Conservation (phyloP, 768 basidiomycete genomes). For the Lyophyllum atratum region DNA sequence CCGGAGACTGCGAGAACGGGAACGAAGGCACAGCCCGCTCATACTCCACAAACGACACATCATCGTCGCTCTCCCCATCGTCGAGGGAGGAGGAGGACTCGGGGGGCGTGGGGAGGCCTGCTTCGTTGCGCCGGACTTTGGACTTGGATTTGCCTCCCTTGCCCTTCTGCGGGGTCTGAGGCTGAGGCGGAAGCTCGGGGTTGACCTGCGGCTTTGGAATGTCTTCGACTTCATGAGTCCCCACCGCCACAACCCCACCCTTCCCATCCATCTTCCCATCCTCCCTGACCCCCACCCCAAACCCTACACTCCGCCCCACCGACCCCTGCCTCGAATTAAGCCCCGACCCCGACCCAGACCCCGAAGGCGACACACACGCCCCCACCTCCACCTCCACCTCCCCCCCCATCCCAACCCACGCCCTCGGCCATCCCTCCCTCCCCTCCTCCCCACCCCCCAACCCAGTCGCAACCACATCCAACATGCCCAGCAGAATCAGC, state of each 20-base stretch:
- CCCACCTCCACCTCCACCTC: conserved; percentile 7
- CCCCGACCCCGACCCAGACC: not conserved
- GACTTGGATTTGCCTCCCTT: not conserved
- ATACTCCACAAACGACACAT: not conserved
- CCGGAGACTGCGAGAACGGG: no score
- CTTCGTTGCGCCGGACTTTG: conserved; percentile 10
- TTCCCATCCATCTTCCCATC: no score
- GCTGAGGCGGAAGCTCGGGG: no score
- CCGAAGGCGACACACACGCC: not conserved
- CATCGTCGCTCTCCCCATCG: not conserved
- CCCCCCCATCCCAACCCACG: conserved; percentile 14
- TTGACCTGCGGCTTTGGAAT: no score
- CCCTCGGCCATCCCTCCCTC: conserved; percentile 17
- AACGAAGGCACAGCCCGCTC: no score
- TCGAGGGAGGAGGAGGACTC: conserved; percentile 12
- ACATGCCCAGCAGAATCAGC: conserved; percentile 26
- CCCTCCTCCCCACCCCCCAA: conserved; percentile 1
- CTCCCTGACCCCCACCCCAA: not conserved
- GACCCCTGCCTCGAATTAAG: not conserved
- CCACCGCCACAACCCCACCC: not conserved
- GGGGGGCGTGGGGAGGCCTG: conserved; percentile 17
- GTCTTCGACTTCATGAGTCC: no score
- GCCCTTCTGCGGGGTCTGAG: not conserved
- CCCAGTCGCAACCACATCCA: conserved; percentile 23
- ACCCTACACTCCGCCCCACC: not conserved